Percentiles rank a stretch among this genome's conserved stretches.
Conservation (phyloP, 768 basidiomycete species). For the Leccinum aurantiacum region DNA sequence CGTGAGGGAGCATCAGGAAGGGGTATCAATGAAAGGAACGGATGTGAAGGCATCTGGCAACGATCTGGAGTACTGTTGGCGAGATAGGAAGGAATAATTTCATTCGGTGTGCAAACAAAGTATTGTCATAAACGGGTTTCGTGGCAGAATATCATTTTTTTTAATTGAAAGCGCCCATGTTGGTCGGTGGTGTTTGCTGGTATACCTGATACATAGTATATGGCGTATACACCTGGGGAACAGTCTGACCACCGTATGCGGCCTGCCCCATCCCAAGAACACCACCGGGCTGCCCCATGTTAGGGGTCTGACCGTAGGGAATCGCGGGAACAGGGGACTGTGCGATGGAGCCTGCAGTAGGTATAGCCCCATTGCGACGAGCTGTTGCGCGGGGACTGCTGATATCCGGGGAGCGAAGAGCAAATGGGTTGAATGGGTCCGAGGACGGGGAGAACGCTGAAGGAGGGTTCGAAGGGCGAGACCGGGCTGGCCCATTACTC, state of each 20-base stretch:
- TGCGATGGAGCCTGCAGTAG: constrained; percentile 34
- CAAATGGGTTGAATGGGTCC: constrained; percentile 61
- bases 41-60: constrained; percentile 23
- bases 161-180: constrained; percentile 77
- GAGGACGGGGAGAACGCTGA: constrained; percentile 51
- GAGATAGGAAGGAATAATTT: constrained; percentile 36
- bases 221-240: constrained; percentile 70
- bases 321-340: constrained; percentile 34
- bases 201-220: constrained; percentile 82
- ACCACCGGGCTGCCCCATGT: constrained; percentile 52
- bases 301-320: constrained; percentile 65
- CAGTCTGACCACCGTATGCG: constrained; percentile 60
- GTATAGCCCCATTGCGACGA: constrained; percentile 43
- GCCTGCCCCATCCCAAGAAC: constrained; percentile 66
- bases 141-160: constrained; percentile 18
- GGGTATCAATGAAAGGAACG: constrained; percentile 34
- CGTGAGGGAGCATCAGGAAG: constrained; percentile 20
- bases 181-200: constrained; percentile 71
- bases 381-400: constrained; percentile 49
- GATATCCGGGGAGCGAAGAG: constrained; percentile 48
- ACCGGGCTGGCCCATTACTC: constrained; percentile 43
- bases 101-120: constrained; percentile 32
- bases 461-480: constrained; percentile 43
- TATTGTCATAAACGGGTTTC: constrained; percentile 44
- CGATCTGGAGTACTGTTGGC: constrained; percentile 26